Conservation (phyloP, 2,329 filamentous ascomycete genomes). For the Furcasterigmium sp. region DNA sequence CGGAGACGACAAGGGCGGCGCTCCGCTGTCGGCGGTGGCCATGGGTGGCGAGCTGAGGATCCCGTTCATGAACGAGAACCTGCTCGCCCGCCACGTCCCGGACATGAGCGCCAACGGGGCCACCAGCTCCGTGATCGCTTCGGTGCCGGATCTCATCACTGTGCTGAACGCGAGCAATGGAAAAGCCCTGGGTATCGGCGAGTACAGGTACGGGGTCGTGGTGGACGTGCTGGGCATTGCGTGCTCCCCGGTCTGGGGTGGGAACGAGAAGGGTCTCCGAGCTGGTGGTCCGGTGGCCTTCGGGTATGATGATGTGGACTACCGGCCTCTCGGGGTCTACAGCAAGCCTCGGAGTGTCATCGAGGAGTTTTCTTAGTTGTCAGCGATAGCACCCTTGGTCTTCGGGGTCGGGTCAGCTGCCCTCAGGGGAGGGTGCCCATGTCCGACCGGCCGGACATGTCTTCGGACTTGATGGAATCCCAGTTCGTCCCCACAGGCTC, state of each 20-base stretch:
- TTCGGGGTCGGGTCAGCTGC: too few species aligned
- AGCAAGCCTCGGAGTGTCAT: conserved; percentile 10
- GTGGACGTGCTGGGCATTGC: conserved; percentile 14
- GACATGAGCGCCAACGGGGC: not conserved
- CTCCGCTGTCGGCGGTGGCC: too few species aligned
- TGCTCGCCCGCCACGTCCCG: conserved; percentile 25
- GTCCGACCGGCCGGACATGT: too few species aligned
- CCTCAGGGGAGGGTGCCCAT: too few species aligned
- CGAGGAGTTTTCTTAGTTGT: conserved; percentile 5
- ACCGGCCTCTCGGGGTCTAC: conserved; percentile 6
- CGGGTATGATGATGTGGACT: conserved; percentile 8
- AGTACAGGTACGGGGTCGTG: conserved; percentile 24
- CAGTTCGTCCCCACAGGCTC: too few species aligned
- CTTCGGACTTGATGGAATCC: too few species aligned
- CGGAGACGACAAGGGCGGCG: conserved; percentile 21
- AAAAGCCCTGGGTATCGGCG: conserved; percentile 27
- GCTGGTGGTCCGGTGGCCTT: conserved; percentile 14
- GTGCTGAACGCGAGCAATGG: conserved; percentile 30
- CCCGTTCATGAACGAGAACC: conserved; percentile 13
- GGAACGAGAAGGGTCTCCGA: conserved; percentile 16
- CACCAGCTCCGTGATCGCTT: conserved; percentile 16
- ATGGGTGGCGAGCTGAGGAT: too few species aligned
- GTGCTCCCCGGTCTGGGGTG: conserved; percentile 5
- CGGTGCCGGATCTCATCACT: conserved; percentile 35
- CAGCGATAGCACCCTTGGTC: too few species aligned